A percentile compares a stretch with the other conserved stretches of the same genome.
These are phyloP conservation scores for Xylaria sp. DNA, from an alignment of 2,329 filamentous ascomycete species.

Conservation along the genomic window DNA sequence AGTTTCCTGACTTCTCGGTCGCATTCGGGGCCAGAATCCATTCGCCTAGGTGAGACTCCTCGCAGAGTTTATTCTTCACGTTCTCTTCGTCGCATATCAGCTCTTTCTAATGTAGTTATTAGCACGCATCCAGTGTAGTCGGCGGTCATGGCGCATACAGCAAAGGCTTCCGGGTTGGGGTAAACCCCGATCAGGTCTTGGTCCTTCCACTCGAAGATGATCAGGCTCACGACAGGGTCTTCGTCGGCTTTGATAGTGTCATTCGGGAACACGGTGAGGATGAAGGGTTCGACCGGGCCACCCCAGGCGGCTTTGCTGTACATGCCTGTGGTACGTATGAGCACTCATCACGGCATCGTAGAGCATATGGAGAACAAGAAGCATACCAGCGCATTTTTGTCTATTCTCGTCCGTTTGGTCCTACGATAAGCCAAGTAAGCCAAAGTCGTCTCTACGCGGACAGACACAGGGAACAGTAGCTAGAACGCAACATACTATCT, in stretches of 20 bases:
- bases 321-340: conserved; percentile 73
- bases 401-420: conserved; percentile 79
- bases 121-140: conserved; percentile 43
- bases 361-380: not conserved
- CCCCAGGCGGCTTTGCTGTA: conserved; percentile 92
- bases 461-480: conserved; percentile 9
- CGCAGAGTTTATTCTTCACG: conserved; percentile 77
- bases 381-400: conserved; percentile 78
- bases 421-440: conserved; percentile 56
- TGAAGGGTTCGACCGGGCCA: conserved; percentile 87
- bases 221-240: conserved; percentile 82
- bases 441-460: not conserved
- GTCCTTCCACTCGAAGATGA: conserved; percentile 96
- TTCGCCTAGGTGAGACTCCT: conserved; percentile 79
- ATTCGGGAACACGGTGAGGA: conserved; percentile 81
- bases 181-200: conserved; percentile 79
- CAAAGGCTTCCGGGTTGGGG: conserved; percentile 62
- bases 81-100: conserved; percentile 81
- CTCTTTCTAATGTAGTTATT: conserved; percentile 59
- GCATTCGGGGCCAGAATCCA: conserved; percentile 86
- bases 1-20: conserved; percentile 73
- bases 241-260: conserved; percentile 66
- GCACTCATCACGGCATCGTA: conserved; percentile 5
- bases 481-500: conserved; percentile 59
- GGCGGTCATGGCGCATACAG: conserved; percentile 56